Evolutionary conservation across 1,284 basidiomycete species (phyloP).

Genomic region (Papiliotrema terrestris): DNA sequence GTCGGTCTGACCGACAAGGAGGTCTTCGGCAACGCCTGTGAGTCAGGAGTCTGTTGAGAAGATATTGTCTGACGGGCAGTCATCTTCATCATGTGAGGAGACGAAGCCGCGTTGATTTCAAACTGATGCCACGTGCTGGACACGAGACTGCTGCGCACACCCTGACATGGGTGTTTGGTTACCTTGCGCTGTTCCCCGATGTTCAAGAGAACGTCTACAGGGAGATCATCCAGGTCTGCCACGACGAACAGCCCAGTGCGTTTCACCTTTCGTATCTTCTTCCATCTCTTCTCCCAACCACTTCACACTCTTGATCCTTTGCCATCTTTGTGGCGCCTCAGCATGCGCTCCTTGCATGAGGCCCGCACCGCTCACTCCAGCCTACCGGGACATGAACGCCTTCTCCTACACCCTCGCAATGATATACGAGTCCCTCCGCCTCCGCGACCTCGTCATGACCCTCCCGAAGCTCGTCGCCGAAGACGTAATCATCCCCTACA

Average conservation of each 20-base stretch:
- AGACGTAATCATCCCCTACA: slow-evolving; percentile 29
- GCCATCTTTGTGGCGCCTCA: too few relatives aligned
- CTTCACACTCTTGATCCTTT: too few relatives aligned
- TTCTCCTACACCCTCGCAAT: slow-evolving; percentile 52
- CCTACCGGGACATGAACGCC: slow-evolving; percentile 56
- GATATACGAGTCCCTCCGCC: slow-evolving; percentile 59
- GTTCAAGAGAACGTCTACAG: slow-evolving; percentile 61
- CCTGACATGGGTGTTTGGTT: slow-evolving; percentile 58
- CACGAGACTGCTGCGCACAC: slow-evolving; percentile 57
- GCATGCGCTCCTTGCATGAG: too few relatives aligned
- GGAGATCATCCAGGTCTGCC: slow-evolving; percentile 53
- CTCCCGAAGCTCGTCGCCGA: slow-evolving; percentile 49
- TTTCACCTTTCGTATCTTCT: too few relatives aligned
- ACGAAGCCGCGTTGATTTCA: background rate
- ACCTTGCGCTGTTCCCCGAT: slow-evolving; percentile 57
- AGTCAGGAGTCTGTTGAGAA: background rate
- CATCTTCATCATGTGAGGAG: slow-evolving; percentile 22
- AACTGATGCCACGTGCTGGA: slow-evolving; percentile 17
- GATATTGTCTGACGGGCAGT: slow-evolving; percentile 6
- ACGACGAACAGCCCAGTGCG: slow-evolving; percentile 48
- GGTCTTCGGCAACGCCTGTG: slow-evolving; percentile 25
- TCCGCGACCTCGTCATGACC: slow-evolving; percentile 59
- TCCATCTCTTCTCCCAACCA: too few relatives aligned
- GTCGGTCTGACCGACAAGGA: slow-evolving; percentile 23
- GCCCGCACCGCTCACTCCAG: background rate